A percentile compares a stretch with the other conserved stretches of the same genome.
These are phyloP conservation scores for Prunus salicina DNA, from an alignment of 306 rosid genomes.

Conservation along the genomic window DNA sequence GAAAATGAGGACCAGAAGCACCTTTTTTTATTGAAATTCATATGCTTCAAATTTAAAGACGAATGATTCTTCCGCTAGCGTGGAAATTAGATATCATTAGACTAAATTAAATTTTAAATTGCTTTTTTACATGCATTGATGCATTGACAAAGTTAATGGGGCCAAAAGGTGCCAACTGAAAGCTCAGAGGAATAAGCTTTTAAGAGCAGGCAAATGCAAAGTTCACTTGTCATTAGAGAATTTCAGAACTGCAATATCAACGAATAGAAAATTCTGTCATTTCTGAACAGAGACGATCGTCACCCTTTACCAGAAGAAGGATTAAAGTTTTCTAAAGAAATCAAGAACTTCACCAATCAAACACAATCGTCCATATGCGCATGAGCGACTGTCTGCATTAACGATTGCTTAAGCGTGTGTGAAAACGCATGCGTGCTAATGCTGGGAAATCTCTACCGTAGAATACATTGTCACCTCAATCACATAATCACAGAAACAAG, in stretches of 20 bases:
- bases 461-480: background rate
- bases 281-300: too few relatives aligned
- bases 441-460: background rate
- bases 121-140: background rate
- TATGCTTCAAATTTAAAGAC: background rate
- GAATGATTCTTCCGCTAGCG: background rate
- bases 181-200: background rate
- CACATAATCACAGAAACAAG: background rate
- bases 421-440: background rate
- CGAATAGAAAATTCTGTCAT: background rate
- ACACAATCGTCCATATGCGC: background rate
- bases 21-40: background rate
- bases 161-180: conserved; percentile 2
- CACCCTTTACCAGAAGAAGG: too few relatives aligned
- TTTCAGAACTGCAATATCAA: too few relatives aligned
- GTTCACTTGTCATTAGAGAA: too few relatives aligned
- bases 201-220: background rate
- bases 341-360: too few relatives aligned
- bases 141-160: background rate
- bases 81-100: too few relatives aligned
- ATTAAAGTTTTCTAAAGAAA: too few relatives aligned
- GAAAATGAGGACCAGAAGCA: background rate
- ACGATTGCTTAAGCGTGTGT: background rate
- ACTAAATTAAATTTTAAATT: background rate
- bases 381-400: background rate